Evolutionary conservation across 1,284 basidiomycete species (phyloP).

Genomic region (Melampsora larici-populina): DNA sequence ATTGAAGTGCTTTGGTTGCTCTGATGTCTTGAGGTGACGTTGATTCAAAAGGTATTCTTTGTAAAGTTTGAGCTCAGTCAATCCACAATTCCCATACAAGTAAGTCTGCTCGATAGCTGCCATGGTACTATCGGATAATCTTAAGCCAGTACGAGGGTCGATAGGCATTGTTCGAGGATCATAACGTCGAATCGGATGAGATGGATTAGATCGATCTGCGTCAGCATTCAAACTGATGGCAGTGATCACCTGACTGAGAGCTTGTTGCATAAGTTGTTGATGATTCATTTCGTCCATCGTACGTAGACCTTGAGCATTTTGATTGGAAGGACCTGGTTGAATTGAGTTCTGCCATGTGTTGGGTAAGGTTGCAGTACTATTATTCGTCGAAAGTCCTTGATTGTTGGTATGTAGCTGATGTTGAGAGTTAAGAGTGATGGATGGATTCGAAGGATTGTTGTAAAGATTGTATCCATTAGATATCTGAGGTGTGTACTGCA

Average conservation of each 20-base stretch:
- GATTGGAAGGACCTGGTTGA: conserved; percentile 17
- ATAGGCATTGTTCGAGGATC: conserved; percentile 40
- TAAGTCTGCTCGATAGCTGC: conserved; percentile 39
- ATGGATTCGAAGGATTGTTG: conserved; percentile 3
- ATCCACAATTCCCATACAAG: conserved; percentile 30
- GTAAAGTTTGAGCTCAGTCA: conserved; percentile 28
- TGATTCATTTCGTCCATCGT: conserved; percentile 13
- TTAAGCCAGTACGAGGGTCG: conserved; percentile 30
- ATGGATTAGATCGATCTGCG: conserved; percentile 30
- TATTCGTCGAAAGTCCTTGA: not conserved
- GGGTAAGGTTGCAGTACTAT: not conserved
- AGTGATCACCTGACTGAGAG: conserved; percentile 35
- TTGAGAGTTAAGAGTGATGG: conserved; percentile 8
- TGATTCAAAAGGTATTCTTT: conserved; percentile 42
- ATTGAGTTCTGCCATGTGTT: not conserved
- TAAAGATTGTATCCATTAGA: conserved; percentile 9
- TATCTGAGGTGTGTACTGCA: conserved; percentile 24
- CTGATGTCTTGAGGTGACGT: conserved; percentile 24
- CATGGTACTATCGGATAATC: conserved; percentile 20
- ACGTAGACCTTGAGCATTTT: conserved; percentile 8
- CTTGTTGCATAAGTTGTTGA: conserved; percentile 15
- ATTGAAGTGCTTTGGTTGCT: conserved; percentile 15
- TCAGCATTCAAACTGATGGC: conserved; percentile 41
- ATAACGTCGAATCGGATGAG: conserved; percentile 21
- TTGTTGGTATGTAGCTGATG: conserved; percentile 27